Evolutionary conservation across 1,284 basidiomycete genomes (phyloP).

Genomic region (Sporisorium graminicola): DNA sequence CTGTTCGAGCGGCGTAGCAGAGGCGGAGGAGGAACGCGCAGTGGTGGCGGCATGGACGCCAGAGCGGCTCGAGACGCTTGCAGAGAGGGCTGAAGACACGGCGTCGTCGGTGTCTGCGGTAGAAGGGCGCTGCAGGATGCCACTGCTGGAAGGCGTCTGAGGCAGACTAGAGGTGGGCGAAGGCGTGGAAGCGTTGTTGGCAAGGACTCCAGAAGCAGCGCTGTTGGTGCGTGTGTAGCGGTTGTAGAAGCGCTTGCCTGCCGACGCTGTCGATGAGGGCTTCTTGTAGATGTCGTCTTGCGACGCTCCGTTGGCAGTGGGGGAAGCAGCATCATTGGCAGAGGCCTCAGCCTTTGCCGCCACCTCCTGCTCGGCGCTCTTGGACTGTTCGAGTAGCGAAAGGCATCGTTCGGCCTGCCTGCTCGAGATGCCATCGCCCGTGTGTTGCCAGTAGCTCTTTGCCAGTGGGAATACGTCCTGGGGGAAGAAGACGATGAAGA

Average conservation of each 20-base stretch:
- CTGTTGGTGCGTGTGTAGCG: slow-evolving; percentile 51
- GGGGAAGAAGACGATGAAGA: slow-evolving; percentile 82
- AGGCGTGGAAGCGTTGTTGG: slow-evolving; percentile 21
- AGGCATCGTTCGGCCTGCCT: slow-evolving; percentile 87
- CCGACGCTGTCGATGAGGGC: slow-evolving; percentile 13
- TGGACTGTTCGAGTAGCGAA: slow-evolving; percentile 53
- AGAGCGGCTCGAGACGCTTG: slow-evolving; percentile 28
- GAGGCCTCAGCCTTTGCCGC: slow-evolving; percentile 1
- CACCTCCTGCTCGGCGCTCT: slow-evolving; percentile 26
- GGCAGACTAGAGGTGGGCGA: slow-evolving; percentile 30
- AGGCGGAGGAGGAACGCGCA: slow-evolving; percentile 2
- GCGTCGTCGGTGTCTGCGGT: slow-evolving; percentile 22
- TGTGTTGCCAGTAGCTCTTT: slow-evolving; percentile 96
- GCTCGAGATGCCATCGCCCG: slow-evolving; percentile 89
- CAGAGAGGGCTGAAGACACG: slow-evolving; percentile 6
- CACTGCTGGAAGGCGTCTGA: slow-evolving; percentile 38
- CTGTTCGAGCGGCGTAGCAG: neutral
- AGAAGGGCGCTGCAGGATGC: slow-evolving; percentile 33
- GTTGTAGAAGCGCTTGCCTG: slow-evolving; percentile 53
- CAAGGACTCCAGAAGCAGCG: slow-evolving; percentile 16
- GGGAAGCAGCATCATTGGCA: neutral
- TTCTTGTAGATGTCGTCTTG: slow-evolving; percentile 46
- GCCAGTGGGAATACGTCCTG: slow-evolving; percentile 78
- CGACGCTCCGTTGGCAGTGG: neutral
- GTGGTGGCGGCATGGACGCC: slow-evolving; percentile 26